Percentiles rank a stretch among this genome's conserved stretches.
phyloP scores from a whole-genome alignment of 345 rosid genomes.

The Salix arbutifolia region DNA sequence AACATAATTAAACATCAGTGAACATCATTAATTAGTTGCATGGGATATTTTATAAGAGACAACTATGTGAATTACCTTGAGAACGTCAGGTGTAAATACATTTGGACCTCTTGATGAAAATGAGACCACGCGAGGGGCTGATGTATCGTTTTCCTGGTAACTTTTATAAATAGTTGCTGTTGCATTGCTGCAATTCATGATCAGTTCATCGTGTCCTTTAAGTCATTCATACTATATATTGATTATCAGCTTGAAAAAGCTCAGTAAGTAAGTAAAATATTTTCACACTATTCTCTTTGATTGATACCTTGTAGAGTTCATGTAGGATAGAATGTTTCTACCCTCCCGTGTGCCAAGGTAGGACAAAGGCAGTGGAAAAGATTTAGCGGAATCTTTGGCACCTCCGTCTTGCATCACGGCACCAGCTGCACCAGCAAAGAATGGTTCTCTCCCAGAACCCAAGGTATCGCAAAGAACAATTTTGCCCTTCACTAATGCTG shows the following conservation, averaged over 20 bases:
- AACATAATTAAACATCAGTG: background rate
- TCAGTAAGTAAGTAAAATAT: too few relatives aligned
- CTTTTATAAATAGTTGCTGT: slow-evolving; percentile 29
- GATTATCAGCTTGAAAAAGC: too few relatives aligned
- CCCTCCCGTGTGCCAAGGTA: slow-evolving; percentile 9
- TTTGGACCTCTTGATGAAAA: slow-evolving; percentile 61
- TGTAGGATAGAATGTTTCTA: slow-evolving; percentile 1
- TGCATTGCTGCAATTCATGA: slow-evolving; percentile 18
- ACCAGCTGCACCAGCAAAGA: slow-evolving; percentile 33
- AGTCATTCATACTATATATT: too few relatives aligned
- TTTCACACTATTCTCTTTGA: too few relatives aligned
- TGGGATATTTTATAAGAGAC: background rate
- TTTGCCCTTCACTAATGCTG: slow-evolving; percentile 30
- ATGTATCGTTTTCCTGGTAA: slow-evolving; percentile 1
- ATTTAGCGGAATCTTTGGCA: background rate
- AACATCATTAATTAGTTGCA: too few relatives aligned
- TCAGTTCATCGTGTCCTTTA: too few relatives aligned
- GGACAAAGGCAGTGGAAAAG: slow-evolving; percentile 25
- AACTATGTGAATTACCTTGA: slow-evolving; percentile 33
- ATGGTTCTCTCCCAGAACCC: background rate
- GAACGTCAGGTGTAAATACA: slow-evolving; percentile 35
- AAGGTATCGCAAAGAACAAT: slow-evolving; percentile 28
- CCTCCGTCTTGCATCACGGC: slow-evolving; percentile 7
- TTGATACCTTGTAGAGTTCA: slow-evolving; percentile 19
- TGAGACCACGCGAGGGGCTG: slow-evolving; percentile 30